Conservation (phyloP, 169 alveolate genomes). For the Perkinsus olseni region DNA sequence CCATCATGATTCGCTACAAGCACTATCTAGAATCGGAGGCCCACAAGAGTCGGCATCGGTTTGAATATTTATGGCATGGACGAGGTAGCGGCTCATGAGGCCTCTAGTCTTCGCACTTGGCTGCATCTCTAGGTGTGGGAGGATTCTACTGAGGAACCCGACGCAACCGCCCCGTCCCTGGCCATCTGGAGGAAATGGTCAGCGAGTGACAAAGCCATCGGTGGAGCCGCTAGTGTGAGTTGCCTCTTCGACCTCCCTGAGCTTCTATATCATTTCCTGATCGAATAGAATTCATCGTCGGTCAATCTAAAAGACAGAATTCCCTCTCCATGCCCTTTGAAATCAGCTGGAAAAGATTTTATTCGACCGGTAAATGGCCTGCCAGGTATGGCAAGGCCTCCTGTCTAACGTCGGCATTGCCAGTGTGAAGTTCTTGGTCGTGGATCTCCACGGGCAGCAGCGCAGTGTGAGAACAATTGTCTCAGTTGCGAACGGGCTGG, state of each 20-base stretch:
- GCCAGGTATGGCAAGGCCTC: neutral
- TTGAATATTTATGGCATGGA: neutral
- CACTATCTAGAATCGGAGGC: neutral
- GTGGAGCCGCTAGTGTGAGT: neutral
- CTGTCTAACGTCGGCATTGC: neutral
- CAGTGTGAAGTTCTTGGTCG: neutral
- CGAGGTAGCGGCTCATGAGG: no score
- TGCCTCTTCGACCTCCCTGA: no score
- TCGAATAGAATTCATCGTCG: no score
- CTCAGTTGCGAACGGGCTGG: neutral
- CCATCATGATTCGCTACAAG: neutral
- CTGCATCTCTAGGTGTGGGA: neutral
- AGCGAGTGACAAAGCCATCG: neutral
- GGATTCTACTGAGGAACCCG: neutral
- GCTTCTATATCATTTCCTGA: no score
- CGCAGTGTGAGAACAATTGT: neutral
- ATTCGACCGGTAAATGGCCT: no score
- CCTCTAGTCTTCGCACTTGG: no score
- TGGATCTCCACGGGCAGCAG: neutral
- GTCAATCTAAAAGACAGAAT: no score
- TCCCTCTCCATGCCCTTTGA: no score
- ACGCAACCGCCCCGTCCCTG: neutral
- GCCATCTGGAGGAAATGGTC: neutral
- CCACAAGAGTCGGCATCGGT: neutral
- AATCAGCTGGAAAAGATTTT: no score